phyloP scores from a whole-genome alignment of 1,284 basidiomycete species.

The Ceratobasidium sp. region DNA sequence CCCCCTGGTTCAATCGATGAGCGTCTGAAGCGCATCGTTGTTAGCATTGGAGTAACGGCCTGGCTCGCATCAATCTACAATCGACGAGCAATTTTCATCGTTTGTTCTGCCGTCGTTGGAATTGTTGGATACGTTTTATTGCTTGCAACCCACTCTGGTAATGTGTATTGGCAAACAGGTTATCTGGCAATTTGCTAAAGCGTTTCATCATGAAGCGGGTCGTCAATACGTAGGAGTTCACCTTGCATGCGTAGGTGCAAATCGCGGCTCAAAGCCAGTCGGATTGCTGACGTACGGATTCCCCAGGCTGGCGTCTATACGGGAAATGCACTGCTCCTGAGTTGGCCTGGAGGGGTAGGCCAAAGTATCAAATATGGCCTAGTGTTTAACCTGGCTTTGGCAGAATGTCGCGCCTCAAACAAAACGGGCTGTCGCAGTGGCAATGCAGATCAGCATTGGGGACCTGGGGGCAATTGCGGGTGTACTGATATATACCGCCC shows the following conservation, averaged over 20 bases:
- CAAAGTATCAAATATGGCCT: not conserved
- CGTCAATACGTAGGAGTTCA: slow-evolving; percentile 68
- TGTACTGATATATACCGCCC: slow-evolving; percentile 60
- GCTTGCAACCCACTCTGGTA: slow-evolving; percentile 58
- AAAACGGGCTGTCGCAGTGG: slow-evolving; percentile 68
- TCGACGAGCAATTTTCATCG: slow-evolving; percentile 64
- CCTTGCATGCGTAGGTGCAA: slow-evolving; percentile 50
- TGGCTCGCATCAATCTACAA: slow-evolving; percentile 59
- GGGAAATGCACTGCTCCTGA: slow-evolving; percentile 63
- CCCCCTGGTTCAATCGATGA: slow-evolving; percentile 44
- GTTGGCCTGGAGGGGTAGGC: slow-evolving; percentile 49
- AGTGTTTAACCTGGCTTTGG: slow-evolving; percentile 27
- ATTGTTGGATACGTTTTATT: slow-evolving; percentile 70
- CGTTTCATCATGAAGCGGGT: slow-evolving; percentile 50
- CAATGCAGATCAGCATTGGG: slow-evolving; percentile 71
- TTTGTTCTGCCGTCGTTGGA: slow-evolving; percentile 58
- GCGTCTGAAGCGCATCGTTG: slow-evolving; percentile 40
- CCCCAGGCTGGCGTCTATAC: slow-evolving; percentile 65
- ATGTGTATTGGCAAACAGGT: too few species aligned
- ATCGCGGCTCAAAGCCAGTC: not conserved
- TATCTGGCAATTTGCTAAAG: not conserved
- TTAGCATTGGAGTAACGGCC: slow-evolving; percentile 50
- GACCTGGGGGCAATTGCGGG: slow-evolving; percentile 68
- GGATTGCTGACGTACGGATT: not conserved
- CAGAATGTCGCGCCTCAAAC: slow-evolving; percentile 74